Percentiles rank a stretch among this genome's conserved stretches.
phyloP scores from a whole-genome alignment of 495 filamentous ascomycete species.

The Tuber microsphaerosporum region DNA sequence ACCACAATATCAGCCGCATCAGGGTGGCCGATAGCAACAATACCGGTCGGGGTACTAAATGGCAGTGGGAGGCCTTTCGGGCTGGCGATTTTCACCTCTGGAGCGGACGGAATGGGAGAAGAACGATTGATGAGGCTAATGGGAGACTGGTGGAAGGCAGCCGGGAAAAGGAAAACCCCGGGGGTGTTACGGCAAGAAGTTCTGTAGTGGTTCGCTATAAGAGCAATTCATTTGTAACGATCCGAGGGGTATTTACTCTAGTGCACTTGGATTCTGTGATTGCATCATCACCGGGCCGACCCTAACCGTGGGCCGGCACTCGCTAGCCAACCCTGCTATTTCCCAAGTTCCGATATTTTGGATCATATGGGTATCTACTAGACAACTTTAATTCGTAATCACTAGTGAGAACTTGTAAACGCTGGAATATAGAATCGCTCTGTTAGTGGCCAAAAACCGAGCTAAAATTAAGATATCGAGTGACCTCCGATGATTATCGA shows the following conservation, averaged over 20 bases:
- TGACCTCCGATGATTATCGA: neutral
- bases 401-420: neutral
- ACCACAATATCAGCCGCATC: slow-evolving; percentile 9
- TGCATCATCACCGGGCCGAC: neutral
- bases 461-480: neutral
- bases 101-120: neutral
- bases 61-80: slow-evolving; percentile 20
- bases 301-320: neutral
- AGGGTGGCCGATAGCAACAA: slow-evolving; percentile 25
- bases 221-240: neutral
- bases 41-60: slow-evolving; percentile 12
- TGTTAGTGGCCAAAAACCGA: neutral
- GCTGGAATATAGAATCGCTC: neutral
- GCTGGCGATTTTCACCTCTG: slow-evolving; percentile 10
- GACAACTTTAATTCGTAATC: neutral
- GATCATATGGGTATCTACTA: neutral
- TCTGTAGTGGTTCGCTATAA: neutral
- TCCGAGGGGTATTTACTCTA: neutral
- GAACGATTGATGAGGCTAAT: slow-evolving; percentile 20
- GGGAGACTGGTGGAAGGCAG: slow-evolving; percentile 16
- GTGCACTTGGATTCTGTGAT: neutral
- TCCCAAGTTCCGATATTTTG: neutral
- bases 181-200: neutral
- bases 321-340: neutral
- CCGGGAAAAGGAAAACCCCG: slow-evolving; percentile 6